These are phyloP conservation scores for Clarireedia monteithiana DNA, from an alignment of 2,329 filamentous ascomycete species.

Conservation along the genomic window DNA sequence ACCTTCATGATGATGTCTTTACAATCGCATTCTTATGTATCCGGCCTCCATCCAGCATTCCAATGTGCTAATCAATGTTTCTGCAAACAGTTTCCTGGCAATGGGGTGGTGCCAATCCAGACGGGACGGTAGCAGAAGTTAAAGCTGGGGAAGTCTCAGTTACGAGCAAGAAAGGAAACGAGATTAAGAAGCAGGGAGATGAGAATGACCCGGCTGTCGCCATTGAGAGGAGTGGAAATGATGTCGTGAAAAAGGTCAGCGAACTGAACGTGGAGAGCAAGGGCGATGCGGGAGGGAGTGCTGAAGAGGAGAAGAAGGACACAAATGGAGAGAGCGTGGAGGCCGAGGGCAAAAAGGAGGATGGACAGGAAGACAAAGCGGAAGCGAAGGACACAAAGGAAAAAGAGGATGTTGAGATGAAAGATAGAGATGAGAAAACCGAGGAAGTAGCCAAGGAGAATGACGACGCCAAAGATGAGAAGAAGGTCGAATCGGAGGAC, in stretches of 20 bases:
- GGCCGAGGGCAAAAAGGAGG: constrained; percentile 14
- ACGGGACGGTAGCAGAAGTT: constrained; percentile 49
- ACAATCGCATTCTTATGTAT: neutral
- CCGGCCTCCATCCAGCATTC: neutral
- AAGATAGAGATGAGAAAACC: constrained; percentile 1
- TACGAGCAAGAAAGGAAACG: constrained; percentile 54
- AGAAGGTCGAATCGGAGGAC: constrained; percentile 19
- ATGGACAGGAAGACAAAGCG: constrained; percentile 13
- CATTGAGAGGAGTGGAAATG: constrained; percentile 50
- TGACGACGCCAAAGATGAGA: constrained; percentile 32
- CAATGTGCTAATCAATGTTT: neutral
- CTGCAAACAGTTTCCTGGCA: constrained; percentile 49
- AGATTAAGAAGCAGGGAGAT: constrained; percentile 54
- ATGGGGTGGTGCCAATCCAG: constrained; percentile 47
- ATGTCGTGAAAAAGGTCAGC: constrained; percentile 55
- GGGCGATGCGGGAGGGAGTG: constrained; percentile 7
- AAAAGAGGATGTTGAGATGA: constrained; percentile 9
- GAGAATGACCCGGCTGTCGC: constrained; percentile 53
- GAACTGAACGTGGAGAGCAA: constrained; percentile 44
- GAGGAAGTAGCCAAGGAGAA: constrained; percentile 16
- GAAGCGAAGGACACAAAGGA: constrained; percentile 13
- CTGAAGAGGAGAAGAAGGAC: constrained; percentile 11
- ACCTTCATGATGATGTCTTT: neutral
- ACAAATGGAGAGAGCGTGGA: constrained; percentile 21
- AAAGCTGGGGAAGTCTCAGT: constrained; percentile 53